A percentile compares a stretch with the other conserved stretches of the same genome.
Conservation (phyloP, 495 filamentous ascomycete species). For the Paragyromitra xinjiangensis region DNA sequence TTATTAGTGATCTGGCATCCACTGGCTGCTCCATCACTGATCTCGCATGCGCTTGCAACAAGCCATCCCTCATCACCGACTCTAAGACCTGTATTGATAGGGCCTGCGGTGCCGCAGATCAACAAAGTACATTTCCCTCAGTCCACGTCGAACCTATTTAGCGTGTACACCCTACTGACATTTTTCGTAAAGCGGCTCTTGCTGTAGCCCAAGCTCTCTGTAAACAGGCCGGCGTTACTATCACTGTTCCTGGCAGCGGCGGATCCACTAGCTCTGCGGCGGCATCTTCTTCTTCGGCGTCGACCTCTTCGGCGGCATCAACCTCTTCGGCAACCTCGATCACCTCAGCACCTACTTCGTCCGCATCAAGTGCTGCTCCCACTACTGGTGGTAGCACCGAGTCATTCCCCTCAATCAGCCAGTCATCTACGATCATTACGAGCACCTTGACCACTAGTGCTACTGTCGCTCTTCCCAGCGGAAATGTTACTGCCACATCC, state of each 20-base stretch:
- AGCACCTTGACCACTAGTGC: slow-evolving; percentile 7
- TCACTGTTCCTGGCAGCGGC: slow-evolving; percentile 13
- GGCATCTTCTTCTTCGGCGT: neutral
- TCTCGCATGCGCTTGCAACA: slow-evolving; percentile 44
- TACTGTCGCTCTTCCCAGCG: slow-evolving; percentile 5
- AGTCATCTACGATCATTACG: neutral
- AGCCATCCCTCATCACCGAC: slow-evolving; percentile 20
- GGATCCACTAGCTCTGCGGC: slow-evolving; percentile 5
- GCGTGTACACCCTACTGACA: slow-evolving; percentile 18
- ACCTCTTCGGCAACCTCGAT: neutral
- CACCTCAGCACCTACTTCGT: neutral
- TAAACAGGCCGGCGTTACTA: slow-evolving; percentile 30
- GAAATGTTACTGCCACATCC: slow-evolving; percentile 10
- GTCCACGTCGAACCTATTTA: neutral
- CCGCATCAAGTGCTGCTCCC: neutral
- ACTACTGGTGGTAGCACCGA: neutral
- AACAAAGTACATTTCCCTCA: slow-evolving; percentile 38
- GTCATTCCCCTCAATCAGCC: slow-evolving; percentile 13
- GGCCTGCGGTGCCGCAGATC: slow-evolving; percentile 17
- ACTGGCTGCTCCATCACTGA: slow-evolving; percentile 37
- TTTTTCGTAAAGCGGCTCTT: slow-evolving; percentile 33
- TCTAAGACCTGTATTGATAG: slow-evolving; percentile 26
- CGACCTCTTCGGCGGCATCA: slow-evolving; percentile 9
- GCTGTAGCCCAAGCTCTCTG: slow-evolving; percentile 32
- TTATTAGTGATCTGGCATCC: slow-evolving; percentile 33